These are phyloP conservation scores for Penicillium bialowiezense DNA, from an alignment of 495 filamentous ascomycete genomes.

Conservation along the genomic window DNA sequence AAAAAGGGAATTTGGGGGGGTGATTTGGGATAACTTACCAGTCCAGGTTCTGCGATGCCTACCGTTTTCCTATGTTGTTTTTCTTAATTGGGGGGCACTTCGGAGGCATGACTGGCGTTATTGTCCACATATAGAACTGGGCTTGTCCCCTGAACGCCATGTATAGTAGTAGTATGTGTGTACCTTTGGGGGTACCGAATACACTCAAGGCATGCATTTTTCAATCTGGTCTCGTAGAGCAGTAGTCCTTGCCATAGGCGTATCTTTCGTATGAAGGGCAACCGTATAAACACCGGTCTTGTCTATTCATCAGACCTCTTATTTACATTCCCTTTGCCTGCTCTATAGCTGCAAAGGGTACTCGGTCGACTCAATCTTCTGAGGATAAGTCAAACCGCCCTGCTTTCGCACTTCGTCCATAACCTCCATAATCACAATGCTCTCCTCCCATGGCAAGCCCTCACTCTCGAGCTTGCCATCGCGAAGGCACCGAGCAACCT, in stretches of 20 bases:
- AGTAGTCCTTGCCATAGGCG: too few species aligned
- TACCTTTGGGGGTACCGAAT: constrained; percentile 23
- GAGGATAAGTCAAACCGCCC: constrained; percentile 74
- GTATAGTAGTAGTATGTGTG: constrained; percentile 31
- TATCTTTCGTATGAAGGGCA: too few species aligned
- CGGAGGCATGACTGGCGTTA: constrained; percentile 13
- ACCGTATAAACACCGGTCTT: too few species aligned
- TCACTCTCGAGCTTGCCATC: constrained; percentile 82
- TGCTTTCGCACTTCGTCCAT: constrained; percentile 88
- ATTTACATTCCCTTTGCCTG: not conserved
- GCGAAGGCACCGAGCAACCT: constrained; percentile 75
- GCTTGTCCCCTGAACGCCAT: constrained; percentile 19
- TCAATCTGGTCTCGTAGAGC: not conserved
- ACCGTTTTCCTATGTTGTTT: constrained; percentile 17
- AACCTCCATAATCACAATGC: constrained; percentile 85
- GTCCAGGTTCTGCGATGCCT: constrained; percentile 10
- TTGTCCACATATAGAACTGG: constrained; percentile 25
- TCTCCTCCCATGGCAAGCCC: constrained; percentile 72
- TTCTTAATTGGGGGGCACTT: constrained; percentile 11
- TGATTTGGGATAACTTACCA: constrained; percentile 6
- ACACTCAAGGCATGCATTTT: constrained; percentile 14
- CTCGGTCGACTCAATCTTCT: constrained; percentile 73
- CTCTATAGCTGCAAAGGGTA: constrained; percentile 51
- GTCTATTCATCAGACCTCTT: too few species aligned
- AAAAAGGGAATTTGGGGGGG: constrained; percentile 4